phyloP scores from a whole-genome alignment of 331 rosid species.

The Erythrophleum ivorense region DNA sequence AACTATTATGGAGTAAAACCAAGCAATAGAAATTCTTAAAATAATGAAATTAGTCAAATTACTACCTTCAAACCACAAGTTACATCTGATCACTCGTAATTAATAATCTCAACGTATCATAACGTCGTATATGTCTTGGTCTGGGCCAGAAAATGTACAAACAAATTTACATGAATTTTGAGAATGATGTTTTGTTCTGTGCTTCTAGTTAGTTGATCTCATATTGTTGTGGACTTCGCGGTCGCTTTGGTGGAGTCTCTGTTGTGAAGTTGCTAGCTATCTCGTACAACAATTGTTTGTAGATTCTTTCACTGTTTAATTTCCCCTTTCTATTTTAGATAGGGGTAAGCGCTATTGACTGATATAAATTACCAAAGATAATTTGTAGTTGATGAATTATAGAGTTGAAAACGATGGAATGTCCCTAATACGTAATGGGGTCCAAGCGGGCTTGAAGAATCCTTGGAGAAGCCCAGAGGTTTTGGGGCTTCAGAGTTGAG shows the following conservation, averaged over 20 bases:
- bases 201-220: background rate
- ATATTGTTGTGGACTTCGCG: background rate
- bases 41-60: background rate
- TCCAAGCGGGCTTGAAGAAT: background rate
- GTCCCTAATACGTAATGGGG: background rate
- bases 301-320: background rate
- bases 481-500: background rate
- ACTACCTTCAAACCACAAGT: background rate
- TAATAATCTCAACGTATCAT: background rate
- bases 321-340: background rate
- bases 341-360: background rate
- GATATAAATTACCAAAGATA: background rate
- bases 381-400: background rate
- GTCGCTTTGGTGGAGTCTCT: background rate
- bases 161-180: background rate
- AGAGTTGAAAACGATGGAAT: background rate
- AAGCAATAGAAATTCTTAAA: background rate
- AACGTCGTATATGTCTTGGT: background rate
- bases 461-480: background rate
- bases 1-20: background rate
- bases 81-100: background rate
- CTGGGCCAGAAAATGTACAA: background rate
- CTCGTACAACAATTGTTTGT: background rate
- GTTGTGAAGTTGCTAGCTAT: slow-evolving; percentile 3
- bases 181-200: background rate